Conservation (phyloP, 2,329 filamentous ascomycete genomes). For the Nothophaeocryptopus gaeumannii region DNA sequence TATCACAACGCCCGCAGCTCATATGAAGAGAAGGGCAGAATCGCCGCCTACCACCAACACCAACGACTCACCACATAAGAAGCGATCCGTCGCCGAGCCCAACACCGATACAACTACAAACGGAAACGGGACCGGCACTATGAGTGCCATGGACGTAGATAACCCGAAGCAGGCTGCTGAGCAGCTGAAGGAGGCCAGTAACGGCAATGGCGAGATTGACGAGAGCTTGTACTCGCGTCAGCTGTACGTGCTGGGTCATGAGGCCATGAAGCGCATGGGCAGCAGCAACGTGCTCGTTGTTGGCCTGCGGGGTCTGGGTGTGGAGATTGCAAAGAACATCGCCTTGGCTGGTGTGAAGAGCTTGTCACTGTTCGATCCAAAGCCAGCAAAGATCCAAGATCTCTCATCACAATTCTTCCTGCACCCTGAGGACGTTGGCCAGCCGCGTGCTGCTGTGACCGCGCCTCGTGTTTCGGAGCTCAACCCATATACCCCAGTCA, state of each 20-base stretch:
- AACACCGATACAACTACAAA: slow-evolving; percentile 14
- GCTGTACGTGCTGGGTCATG: slow-evolving; percentile 70
- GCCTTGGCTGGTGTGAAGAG: slow-evolving; percentile 98
- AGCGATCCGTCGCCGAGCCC: slow-evolving; percentile 13
- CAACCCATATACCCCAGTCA: slow-evolving; percentile 92
- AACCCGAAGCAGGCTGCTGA: slow-evolving; percentile 56
- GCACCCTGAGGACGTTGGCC: slow-evolving; percentile 80
- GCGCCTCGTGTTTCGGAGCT: slow-evolving; percentile 88
- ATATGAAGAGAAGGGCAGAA: slow-evolving; percentile 21
- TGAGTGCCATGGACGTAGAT: slow-evolving; percentile 57
- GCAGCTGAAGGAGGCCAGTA: slow-evolving; percentile 52
- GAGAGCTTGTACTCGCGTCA: slow-evolving; percentile 67
- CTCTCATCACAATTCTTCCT: slow-evolving; percentile 98
- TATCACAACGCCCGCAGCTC: slow-evolving; percentile 3
- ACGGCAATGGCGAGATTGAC: slow-evolving; percentile 59
- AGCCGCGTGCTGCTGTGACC: slow-evolving; percentile 82
- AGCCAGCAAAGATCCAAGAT: slow-evolving; percentile 77
- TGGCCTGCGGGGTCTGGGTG: slow-evolving; percentile 88
- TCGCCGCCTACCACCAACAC: slow-evolving; percentile 15
- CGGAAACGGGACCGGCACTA: slow-evolving; percentile 43
- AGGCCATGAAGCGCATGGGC: slow-evolving; percentile 98
- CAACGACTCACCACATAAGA: slow-evolving; percentile 14
- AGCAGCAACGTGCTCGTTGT: slow-evolving; percentile 91
- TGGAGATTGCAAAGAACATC: slow-evolving; percentile 98
- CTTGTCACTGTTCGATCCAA: slow-evolving; percentile 86